Conservation (phyloP, 1,284 basidiomycete genomes). For the Dichomitus squalens region DNA sequence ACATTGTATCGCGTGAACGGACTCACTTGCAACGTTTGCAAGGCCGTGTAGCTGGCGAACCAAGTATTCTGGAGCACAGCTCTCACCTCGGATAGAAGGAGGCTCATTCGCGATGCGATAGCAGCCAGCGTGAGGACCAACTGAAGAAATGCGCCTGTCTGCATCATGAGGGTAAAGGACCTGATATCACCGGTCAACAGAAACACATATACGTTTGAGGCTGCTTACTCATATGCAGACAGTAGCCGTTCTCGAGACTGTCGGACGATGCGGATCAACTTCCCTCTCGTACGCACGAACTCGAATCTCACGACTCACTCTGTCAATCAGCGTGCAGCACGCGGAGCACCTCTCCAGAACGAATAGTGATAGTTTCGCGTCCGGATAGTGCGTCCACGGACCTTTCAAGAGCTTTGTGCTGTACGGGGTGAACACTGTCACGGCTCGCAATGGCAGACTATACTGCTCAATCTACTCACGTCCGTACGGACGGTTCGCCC, state of each 20-base stretch:
- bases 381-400: conserved; percentile 63
- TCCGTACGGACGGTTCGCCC: conserved; percentile 40
- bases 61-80: conserved; percentile 38
- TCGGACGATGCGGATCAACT: not conserved
- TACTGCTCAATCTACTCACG: conserved; percentile 39
- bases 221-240: conserved; percentile 51
- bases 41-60: conserved; percentile 31
- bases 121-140: conserved; percentile 60
- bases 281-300: not conserved
- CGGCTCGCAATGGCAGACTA: not conserved
- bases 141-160: conserved; percentile 72
- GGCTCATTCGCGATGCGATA: conserved; percentile 58
- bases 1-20: not conserved
- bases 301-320: conserved; percentile 39
- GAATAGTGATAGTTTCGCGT: conserved; percentile 35
- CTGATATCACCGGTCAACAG: conserved; percentile 38
- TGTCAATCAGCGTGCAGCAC: conserved; percentile 42
- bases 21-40: conserved; percentile 33
- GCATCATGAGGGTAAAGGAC: conserved; percentile 62
- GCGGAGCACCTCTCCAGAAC: conserved; percentile 39
- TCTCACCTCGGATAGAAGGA: conserved; percentile 48
- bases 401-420: conserved; percentile 55
- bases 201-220: not conserved
- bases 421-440: not conserved
- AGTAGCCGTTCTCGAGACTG: conserved; percentile 54